phyloP scores from a whole-genome alignment of 495 filamentous ascomycete genomes.

The Trypethelium eluteriae region DNA sequence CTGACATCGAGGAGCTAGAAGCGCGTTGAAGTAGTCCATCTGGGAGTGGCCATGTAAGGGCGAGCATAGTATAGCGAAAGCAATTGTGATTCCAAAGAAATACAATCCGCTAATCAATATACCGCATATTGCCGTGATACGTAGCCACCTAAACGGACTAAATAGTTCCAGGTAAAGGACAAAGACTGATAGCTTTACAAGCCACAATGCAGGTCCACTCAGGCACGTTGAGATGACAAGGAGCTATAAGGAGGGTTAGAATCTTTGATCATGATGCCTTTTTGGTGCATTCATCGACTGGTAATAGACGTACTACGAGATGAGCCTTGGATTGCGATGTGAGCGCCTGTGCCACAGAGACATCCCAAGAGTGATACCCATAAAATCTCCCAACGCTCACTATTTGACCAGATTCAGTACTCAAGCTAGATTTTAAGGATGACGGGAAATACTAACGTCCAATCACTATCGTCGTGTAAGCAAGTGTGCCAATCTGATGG shows the following conservation, averaged over 20 bases:
- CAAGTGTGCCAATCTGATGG: background rate
- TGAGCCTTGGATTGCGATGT: background rate
- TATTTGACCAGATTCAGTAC: background rate
- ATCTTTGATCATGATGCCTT: background rate
- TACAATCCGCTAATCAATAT: background rate
- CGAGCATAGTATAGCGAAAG: background rate
- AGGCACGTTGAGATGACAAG: background rate
- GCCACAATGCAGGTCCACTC: background rate
- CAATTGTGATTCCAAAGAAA: background rate
- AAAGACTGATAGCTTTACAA: background rate
- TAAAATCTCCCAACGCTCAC: background rate
- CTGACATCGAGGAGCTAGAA: background rate
- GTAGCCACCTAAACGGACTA: background rate
- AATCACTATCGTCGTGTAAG: background rate
- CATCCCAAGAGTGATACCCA: background rate
- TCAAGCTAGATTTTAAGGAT: too few relatives aligned
- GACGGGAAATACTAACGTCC: background rate
- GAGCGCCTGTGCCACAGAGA: background rate
- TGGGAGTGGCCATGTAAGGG: background rate
- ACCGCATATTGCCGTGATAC: background rate
- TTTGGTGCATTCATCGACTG: background rate
- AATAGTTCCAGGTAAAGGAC: conserved; percentile 3
- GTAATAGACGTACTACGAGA: background rate
- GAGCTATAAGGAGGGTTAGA: background rate
- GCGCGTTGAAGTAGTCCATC: background rate